These are phyloP conservation scores for Corylus heterophylla DNA, from an alignment of 306 rosid genomes.

Conservation along the genomic window DNA sequence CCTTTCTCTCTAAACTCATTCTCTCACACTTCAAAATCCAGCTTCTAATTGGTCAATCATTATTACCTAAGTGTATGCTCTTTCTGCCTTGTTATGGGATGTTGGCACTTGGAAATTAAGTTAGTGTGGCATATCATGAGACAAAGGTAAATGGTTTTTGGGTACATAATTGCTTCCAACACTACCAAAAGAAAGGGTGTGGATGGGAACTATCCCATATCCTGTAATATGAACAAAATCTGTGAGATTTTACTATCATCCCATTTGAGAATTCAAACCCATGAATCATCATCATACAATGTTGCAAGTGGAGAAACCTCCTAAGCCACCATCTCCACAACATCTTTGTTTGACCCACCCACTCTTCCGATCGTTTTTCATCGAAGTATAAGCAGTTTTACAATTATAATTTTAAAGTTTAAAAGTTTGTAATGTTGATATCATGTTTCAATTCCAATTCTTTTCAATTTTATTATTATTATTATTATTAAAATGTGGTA, in stretches of 20 bases:
- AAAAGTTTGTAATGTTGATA: no score
- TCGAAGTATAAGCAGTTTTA: no score
- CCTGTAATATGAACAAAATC: not conserved
- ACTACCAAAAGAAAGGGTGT: slow-evolving; percentile 12
- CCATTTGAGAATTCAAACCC: slow-evolving; percentile 36
- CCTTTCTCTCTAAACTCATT: no score
- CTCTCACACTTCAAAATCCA: no score
- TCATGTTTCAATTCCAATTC: no score
- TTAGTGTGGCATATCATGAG: slow-evolving; percentile 30
- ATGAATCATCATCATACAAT: slow-evolving; percentile 37
- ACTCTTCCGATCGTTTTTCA: slow-evolving; percentile 28
- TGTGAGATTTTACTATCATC: not conserved
- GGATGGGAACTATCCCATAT: slow-evolving; percentile 16
- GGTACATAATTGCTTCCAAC: slow-evolving; percentile 33
- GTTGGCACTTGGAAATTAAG: slow-evolving; percentile 21
- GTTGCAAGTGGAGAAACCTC: slow-evolving; percentile 60
- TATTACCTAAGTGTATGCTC: not conserved
- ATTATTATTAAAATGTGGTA: no score
- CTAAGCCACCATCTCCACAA: slow-evolving; percentile 63
- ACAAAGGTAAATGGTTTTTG: slow-evolving; percentile 32
- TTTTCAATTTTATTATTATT: no score
- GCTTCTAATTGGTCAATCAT: no score
- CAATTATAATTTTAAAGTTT: no score
- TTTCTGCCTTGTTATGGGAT: not conserved
- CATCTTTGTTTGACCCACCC: slow-evolving; percentile 55